Evolutionary conservation across 1,284 basidiomycete genomes (phyloP), one percentile per base, ranked within the genome.

Genomic region (Heterobasidion parviporum): DNA sequence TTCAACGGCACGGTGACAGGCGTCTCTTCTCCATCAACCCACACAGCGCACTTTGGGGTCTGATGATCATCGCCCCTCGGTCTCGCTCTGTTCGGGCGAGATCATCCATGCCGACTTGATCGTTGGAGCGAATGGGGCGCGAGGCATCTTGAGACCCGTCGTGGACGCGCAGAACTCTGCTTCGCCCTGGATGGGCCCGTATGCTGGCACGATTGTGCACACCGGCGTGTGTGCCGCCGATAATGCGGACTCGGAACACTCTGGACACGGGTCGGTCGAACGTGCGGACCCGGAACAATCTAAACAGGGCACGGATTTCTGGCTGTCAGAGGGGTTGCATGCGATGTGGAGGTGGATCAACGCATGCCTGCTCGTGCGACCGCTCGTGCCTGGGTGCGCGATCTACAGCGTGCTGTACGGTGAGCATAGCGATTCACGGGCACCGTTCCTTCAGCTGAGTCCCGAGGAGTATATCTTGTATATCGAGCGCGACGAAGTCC

Each of bases 131-230:
- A 76, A 78, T 56, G 76, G 76, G 45, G 69, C 78, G 36, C 71
- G 79, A 63, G 83, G 82, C 61, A 60, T 74, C 49, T 66, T 82
- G 8, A 76, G 84, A 52, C 68, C 75, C 48, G 67, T 72, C 7
- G 76, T 83, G 6, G 62, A 70, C 7, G 68, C 0, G 55, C 62
- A 16, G 60, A 61, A 14, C 69, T 65, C 52, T 62, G 4, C 5
- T 6, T 26, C 6, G 26, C 5, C 26, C 26, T 4, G 26, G 26
- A 26, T 4, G 26, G 26, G 26, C 26, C 4, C 26, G 26, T 62
- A 34, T 68, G 82, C 82, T 0, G 82, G 81, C 2, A 81, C 84
- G 61, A 77, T 80, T 57, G 64, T 68, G 63, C 66, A 82, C 61
- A 57, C 81, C 71, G 64, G 76, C 60, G 64, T 79, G n/a, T 71